Evolutionary conservation across 1,284 basidiomycete genomes (phyloP), one percentile per base, ranked within the genome.

Genomic region (Tilletia walkeri): DNA sequence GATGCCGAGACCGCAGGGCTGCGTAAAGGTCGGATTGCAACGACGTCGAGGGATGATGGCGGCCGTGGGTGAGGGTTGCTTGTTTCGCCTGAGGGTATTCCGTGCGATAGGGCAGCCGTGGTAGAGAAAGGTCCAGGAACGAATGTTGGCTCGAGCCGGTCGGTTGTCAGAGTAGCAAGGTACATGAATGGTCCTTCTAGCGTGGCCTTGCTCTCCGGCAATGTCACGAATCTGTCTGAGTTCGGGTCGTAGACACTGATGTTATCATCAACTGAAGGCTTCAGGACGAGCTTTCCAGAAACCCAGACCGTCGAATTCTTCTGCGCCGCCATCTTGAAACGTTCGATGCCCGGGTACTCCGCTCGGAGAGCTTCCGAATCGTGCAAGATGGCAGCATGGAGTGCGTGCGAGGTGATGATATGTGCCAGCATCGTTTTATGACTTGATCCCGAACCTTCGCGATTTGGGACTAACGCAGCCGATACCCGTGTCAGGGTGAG

Each of bases 341-440:
- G 88, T 78, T 94, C 92, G 39, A 94, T 86, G 5, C 91, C 90
- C 0, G 92, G 92, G 49, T 91, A 67, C 18, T 87, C 78, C 2
- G 85, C 80, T 18, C 95, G 89, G 65, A 97, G 86, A 66, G 66
- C 67, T 7, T 69, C 68, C 78, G 92, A 89, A 66, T 84, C 84
- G 75, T 88, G 86, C 48, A 98, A 87, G 72, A 97, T 92, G 41
- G 89, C 87, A 0, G 95, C 93, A 84, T 97, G 95, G n/a, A 97
- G 86, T 0, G 91, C 87, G 16, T 85, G 85, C 4, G 86, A 87
- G 30, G 85, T 80, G 50, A 88, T 86, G 39, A 87, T 84, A 69
- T 86, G 85, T 0, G 85, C 84, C 1, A 82, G 50, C 30, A 76
- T 77, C 0, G 16, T 45, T 7, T 24, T 12, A n/a, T 63, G 5